These are phyloP conservation scores for Colletotrichum magnum DNA, from an alignment of 2,329 filamentous ascomycete species.

Conservation along the genomic window DNA sequence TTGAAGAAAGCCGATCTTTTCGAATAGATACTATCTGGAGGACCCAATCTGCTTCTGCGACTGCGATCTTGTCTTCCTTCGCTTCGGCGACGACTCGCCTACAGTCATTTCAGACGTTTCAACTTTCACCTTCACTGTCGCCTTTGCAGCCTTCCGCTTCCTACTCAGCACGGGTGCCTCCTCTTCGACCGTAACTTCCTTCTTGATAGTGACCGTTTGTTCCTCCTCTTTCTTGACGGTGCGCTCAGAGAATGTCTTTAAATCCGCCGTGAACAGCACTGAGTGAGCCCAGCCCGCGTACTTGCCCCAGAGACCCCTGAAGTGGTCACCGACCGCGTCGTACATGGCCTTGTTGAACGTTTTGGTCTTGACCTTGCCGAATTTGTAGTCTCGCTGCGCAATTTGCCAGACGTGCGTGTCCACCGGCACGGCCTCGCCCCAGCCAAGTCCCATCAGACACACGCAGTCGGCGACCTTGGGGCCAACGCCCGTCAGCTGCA, in stretches of 20 bases:
- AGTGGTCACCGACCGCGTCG: slow-evolving; percentile 90
- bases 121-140: slow-evolving; percentile 40
- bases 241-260: slow-evolving; percentile 85
- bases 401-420: slow-evolving; percentile 99
- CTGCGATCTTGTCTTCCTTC: slow-evolving; percentile 40
- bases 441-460: slow-evolving; percentile 94
- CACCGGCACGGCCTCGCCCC: slow-evolving; percentile 94
- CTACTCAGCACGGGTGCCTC: slow-evolving; percentile 39
- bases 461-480: slow-evolving; percentile 98
- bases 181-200: slow-evolving; percentile 49
- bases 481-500: slow-evolving; percentile 88
- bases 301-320: slow-evolving; percentile 89
- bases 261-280: slow-evolving; percentile 93
- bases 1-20: not conserved
- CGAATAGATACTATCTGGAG: not conserved
- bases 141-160: slow-evolving; percentile 41
- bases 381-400: slow-evolving; percentile 94
- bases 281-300: slow-evolving; percentile 98
- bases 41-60: not conserved
- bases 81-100: slow-evolving; percentile 24
- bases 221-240: slow-evolving; percentile 51
- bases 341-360: slow-evolving; percentile 92
- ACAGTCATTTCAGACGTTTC: not conserved
- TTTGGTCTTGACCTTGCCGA: slow-evolving; percentile 85
- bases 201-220: slow-evolving; percentile 41